These are phyloP conservation scores for Zymoseptoria passerinii DNA, from an alignment of 2,329 filamentous ascomycete genomes.

Conservation along the genomic window DNA sequence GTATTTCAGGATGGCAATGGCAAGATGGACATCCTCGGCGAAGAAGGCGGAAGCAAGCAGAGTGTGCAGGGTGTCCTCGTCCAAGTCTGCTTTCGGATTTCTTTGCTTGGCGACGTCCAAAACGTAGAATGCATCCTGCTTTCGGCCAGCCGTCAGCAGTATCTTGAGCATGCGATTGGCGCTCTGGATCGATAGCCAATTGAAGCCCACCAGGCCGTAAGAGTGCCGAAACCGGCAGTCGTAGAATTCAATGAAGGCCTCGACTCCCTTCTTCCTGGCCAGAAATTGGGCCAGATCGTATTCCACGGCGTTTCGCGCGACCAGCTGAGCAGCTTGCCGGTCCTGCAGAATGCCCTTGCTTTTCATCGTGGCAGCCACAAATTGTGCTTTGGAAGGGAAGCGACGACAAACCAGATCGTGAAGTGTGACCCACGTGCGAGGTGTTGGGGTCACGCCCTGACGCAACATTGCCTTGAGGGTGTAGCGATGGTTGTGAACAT, in stretches of 20 bases:
- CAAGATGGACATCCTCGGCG: constrained; percentile 10
- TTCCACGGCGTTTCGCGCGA: constrained; percentile 7
- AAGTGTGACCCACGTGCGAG: constrained; percentile 21
- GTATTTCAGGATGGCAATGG: constrained; percentile 12
- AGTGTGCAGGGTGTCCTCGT: constrained; percentile 18
- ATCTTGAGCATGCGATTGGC: constrained; percentile 19
- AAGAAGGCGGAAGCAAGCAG: constrained; percentile 17
- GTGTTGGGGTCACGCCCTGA: constrained; percentile 9
- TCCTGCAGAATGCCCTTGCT: constrained; percentile 15
- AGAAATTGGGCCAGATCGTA: constrained; percentile 15
- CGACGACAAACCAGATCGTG: constrained; percentile 16
- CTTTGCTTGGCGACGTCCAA: constrained; percentile 12
- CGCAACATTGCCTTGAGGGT: constrained; percentile 20
- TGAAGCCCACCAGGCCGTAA: constrained; percentile 6
- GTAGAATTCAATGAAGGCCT: constrained; percentile 16
- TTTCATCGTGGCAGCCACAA: constrained; percentile 18
- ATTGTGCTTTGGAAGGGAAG: constrained; percentile 5
- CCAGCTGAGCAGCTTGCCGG: constrained; percentile 4
- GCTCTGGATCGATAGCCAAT: constrained; percentile 19
- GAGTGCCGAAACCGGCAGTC: constrained; percentile 6
- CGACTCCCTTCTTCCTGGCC: constrained; percentile 3
- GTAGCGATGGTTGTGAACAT: constrained; percentile 24
- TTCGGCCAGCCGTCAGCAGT: constrained; percentile 17
- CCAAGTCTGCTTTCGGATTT: background rate
- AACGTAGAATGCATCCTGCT: constrained; percentile 13